Evolutionary conservation across 768 basidiomycete species (phyloP), one percentile per base, ranked within the genome.

Genomic region (Antrodiella citrinella): DNA sequence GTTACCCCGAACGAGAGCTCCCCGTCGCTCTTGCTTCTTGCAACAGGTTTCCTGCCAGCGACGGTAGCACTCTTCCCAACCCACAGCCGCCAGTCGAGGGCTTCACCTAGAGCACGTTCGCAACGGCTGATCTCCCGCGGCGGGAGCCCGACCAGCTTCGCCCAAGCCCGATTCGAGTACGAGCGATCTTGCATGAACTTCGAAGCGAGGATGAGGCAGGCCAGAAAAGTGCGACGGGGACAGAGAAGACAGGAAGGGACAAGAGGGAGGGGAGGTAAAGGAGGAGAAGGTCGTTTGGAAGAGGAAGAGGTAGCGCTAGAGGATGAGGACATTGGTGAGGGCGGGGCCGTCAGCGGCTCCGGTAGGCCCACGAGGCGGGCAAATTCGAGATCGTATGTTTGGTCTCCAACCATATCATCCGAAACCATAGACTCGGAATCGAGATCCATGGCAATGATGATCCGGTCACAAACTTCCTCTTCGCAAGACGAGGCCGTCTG

Each of bases 151-250:
- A 87, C 88, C 4, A 97, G 76, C 60, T 93, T 92, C 1, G 89
- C 87, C 94, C 94, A 96, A 15, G 93, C 92, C 22, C 82, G 80
- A 64, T 96, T 95, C 12, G 90, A 92, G 59, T 94, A 96, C 40
- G 88, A 91, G 46, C 89, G 84, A 60, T 97, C 93, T 69, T 94
- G 91, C 54, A 87, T 81, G 62, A 94, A 94, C 59, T 97, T 97
- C 13, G 87, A 86, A 0, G 93, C 94, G 47, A 91, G 74, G 50
- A 97, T 91, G 39, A 97, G 71, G 0, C 89, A 82, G 0, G 91
- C 91, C 7, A 96, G 73, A 67, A 97, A 96, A 0, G 91, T 80
- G 21, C 93, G 78, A 22, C 93, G 80, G 2, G 93, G 91, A 60
- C 93, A 95, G 39, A 91, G 75, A 22, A 96, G 76, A 0, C 90